Evolutionary conservation across 2,329 filamentous ascomycete species (phyloP).

Genomic region (Pseudogymnoascus sp.): DNA sequence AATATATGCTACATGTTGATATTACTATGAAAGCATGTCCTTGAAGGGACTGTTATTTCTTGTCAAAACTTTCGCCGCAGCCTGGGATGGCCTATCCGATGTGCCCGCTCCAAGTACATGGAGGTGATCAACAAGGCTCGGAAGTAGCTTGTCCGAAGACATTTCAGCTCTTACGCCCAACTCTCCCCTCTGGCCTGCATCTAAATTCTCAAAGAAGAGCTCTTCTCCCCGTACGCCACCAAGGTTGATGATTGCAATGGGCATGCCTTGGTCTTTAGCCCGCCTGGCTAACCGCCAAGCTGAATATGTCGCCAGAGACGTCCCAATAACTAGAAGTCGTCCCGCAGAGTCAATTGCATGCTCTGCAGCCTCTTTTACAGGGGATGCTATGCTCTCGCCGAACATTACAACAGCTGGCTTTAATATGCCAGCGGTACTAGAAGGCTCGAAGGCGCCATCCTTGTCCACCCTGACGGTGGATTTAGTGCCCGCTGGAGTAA

Average conservation of each 20-base stretch:
- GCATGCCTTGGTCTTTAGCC: slow-evolving; percentile 74
- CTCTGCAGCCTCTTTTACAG: slow-evolving; percentile 71
- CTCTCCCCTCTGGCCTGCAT: slow-evolving; percentile 44
- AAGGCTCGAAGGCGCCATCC: slow-evolving; percentile 70
- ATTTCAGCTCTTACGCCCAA: slow-evolving; percentile 50
- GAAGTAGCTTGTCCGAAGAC: slow-evolving; percentile 51
- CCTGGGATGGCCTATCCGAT: slow-evolving; percentile 15
- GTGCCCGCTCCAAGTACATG: slow-evolving; percentile 25
- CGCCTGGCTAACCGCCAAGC: slow-evolving; percentile 84
- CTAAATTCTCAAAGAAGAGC: slow-evolving; percentile 54
- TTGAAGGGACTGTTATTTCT: slow-evolving; percentile 40
- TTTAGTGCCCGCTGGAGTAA: slow-evolving; percentile 45
- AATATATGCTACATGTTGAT: slow-evolving; percentile 16
- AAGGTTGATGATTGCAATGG: slow-evolving; percentile 81
- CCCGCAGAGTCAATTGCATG: slow-evolving; percentile 69
- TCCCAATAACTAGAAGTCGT: slow-evolving; percentile 73
- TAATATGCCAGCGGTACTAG: slow-evolving; percentile 67
- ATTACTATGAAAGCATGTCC: slow-evolving; percentile 50
- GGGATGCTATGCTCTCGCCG: slow-evolving; percentile 70
- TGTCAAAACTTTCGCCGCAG: slow-evolving; percentile 22
- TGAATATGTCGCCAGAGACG: slow-evolving; percentile 88
- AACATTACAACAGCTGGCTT: slow-evolving; percentile 97
- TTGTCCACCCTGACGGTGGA: slow-evolving; percentile 61
- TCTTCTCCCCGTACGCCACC: slow-evolving; percentile 78
- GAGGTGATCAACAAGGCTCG: slow-evolving; percentile 48